Evolutionary conservation across 495 filamentous ascomycete species (phyloP), one percentile per base, ranked within the genome.

Genomic region (Xanthoparmelia taractica): DNA sequence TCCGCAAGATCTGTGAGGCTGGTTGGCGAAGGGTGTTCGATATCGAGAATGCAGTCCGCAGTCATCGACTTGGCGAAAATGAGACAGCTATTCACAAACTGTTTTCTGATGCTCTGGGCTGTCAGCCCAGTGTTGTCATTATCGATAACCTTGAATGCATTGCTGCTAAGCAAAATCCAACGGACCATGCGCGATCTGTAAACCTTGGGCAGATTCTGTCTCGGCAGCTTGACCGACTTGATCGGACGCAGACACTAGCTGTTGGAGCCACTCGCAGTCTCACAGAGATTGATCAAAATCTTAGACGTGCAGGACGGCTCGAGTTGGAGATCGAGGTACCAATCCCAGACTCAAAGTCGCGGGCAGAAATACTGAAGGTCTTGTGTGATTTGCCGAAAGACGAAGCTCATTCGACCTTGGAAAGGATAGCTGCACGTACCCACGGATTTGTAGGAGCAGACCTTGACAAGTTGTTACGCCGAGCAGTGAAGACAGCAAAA

Each of bases 101-200:
- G 1, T 96, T 98, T 71, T 80, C 84, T 47, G 84, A 87, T 63
- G 93, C 94, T 13, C 75, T 76, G 56, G 78, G 80, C 8, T 78
- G 80, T 63, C 86, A 92, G 71, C 92, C 94, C 1, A 91, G 90
- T 66, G 81, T 94, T 8, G 80, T 98, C 37, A 75, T 96, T 18
- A 87, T 97, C 45, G 92, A 97, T 71, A 80, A 91, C 62, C 73
- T 97, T 36, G 89, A 96, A 58, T 79, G 78, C 59, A 74, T 96
- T 33, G 87, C 90, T 56, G 83, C 84, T 18, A 91, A 87, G 58
- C 73, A 76, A 62, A 72, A 74, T 7, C 69, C 74, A n/a, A 34
- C 73, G 8, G 75, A 81, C 17, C n/a, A 48, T 13, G 75, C 73
- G 56, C 37, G 18, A 33, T 63, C 41, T 20, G 58, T 45, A 8